These are phyloP conservation scores for Forsythia suspensa DNA, from an alignment of 257 asterid species.

Conservation along the genomic window DNA sequence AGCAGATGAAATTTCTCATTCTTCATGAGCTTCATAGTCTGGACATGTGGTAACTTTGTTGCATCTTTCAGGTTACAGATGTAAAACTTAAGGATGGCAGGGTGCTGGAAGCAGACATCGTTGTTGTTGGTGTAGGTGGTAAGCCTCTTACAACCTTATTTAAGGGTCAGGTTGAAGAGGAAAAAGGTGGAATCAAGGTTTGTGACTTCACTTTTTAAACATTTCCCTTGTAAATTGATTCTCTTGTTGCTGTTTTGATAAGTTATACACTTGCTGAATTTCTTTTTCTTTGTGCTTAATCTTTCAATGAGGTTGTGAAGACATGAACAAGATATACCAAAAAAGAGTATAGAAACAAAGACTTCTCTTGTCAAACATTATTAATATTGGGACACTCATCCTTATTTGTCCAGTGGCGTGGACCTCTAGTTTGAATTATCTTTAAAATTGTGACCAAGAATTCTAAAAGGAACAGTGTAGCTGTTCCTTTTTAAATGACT, in stretches of 20 bases:
- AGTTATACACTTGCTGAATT: background rate
- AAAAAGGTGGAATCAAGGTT: constrained; percentile 95
- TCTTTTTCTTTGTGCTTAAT: background rate
- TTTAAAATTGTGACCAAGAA: background rate
- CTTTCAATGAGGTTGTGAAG: background rate
- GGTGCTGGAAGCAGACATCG: constrained; percentile 86
- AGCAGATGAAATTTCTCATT: constrained; percentile 6
- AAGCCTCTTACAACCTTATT: constrained; percentile 66
- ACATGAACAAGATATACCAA: background rate
- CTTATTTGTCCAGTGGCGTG: background rate
- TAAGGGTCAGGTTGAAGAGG: constrained; percentile 58
- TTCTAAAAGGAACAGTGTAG: background rate
- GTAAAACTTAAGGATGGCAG: constrained; percentile 92
- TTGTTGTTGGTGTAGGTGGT: constrained; percentile 95
- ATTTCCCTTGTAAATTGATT: background rate
- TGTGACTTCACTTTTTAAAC: constrained; percentile 19
- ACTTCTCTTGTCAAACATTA: background rate
- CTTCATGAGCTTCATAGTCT: constrained; percentile 1
- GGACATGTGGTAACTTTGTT: constrained; percentile 11
- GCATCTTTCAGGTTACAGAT: constrained; percentile 61
- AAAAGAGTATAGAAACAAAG: background rate
- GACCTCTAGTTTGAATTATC: background rate
- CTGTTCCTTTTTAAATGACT: background rate
- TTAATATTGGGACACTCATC: background rate
- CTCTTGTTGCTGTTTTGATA: background rate